Conservation (phyloP, 2,329 filamentous ascomycete genomes). For the Paraphoma chrysanthemicola region DNA sequence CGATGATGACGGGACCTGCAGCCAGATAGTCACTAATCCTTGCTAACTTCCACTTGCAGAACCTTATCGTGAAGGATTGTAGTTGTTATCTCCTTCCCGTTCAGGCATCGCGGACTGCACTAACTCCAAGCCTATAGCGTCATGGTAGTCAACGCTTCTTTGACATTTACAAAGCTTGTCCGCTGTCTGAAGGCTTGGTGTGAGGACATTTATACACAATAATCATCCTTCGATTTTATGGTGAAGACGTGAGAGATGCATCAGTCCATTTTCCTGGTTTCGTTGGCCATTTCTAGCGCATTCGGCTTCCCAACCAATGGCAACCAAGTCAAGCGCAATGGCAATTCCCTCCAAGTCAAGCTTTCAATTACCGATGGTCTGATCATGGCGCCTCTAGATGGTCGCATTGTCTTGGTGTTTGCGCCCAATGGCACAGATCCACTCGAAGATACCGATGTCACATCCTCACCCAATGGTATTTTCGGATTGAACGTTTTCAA, state of each 20-base stretch:
- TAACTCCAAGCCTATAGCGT: neutral
- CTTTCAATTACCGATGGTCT: slow-evolving; percentile 38
- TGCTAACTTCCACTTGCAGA: neutral
- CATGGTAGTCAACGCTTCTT: neutral
- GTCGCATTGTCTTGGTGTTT: slow-evolving; percentile 43
- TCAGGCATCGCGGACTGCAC: neutral
- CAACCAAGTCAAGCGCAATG: neutral
- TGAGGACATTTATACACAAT: neutral
- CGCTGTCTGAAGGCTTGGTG: neutral
- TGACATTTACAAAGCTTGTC: neutral
- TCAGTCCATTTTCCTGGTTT: neutral
- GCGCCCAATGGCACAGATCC: slow-evolving; percentile 44
- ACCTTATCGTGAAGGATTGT: neutral
- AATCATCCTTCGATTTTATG: neutral
- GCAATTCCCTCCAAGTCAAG: slow-evolving; percentile 15
- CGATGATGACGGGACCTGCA: neutral
- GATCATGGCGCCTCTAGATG: slow-evolving; percentile 34
- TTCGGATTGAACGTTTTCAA: slow-evolving; percentile 47
- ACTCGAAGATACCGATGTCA: slow-evolving; percentile 46
- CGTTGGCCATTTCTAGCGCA: neutral
- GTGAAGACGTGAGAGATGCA: neutral
- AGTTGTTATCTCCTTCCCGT: neutral
- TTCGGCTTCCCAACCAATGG: neutral
- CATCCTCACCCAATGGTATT: slow-evolving; percentile 42
- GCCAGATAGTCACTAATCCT: neutral